phyloP scores from a whole-genome alignment of 345 rosid genomes.

The Euphorbia peplus region DNA sequence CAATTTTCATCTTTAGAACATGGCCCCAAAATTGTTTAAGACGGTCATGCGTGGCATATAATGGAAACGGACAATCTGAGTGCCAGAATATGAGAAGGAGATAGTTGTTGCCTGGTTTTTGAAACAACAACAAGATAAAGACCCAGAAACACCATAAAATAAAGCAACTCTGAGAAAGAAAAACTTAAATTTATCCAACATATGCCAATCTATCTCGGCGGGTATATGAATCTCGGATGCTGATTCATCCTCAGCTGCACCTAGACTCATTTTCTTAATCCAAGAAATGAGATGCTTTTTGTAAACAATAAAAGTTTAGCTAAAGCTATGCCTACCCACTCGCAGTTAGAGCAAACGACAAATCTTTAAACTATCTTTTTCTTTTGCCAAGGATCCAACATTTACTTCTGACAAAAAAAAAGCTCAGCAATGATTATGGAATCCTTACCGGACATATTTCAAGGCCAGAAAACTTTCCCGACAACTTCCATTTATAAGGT shows the following conservation, averaged over 20 bases:
- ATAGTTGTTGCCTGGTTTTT: conserved; percentile 88
- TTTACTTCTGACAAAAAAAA: background rate
- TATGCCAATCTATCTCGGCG: conserved; percentile 91
- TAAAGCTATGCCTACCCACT: background rate
- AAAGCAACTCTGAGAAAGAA: conserved; percentile 80
- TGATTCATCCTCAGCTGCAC: conserved; percentile 75
- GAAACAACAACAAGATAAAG: conserved; percentile 82
- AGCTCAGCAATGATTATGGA: conserved; percentile 1
- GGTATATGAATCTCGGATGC: conserved; percentile 72
- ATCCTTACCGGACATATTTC: conserved; percentile 5
- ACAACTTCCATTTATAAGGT: background rate
- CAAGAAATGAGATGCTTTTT: background rate
- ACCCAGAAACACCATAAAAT: conserved; percentile 87
- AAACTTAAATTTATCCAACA: conserved; percentile 92
- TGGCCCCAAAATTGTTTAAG: too few relatives aligned
- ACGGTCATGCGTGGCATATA: conserved; percentile 52
- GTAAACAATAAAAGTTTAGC: background rate
- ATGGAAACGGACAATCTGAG: conserved; percentile 57
- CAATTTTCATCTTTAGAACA: too few relatives aligned
- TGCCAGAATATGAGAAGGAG: conserved; percentile 48
- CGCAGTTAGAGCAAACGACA: background rate
- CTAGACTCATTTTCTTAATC: conserved; percentile 60
- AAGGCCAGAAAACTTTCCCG: background rate
- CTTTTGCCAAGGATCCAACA: conserved; percentile 35
- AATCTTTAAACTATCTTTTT: conserved; percentile 15